Conservation (phyloP, 1,284 basidiomycete genomes). For the Apiotrichum sp. region DNA sequence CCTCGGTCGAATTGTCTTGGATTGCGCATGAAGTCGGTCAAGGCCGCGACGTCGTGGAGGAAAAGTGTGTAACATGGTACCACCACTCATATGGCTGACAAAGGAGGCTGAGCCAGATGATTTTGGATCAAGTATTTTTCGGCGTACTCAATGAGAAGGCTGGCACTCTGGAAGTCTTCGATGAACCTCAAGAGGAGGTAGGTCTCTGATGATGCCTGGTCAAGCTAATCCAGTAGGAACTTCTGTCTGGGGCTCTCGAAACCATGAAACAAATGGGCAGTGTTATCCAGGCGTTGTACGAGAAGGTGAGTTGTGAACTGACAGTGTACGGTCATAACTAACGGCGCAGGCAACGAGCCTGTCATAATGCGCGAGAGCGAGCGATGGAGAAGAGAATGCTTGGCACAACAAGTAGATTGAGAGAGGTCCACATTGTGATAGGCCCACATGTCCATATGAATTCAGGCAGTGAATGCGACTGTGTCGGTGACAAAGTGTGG, state of each 20-base stretch:
- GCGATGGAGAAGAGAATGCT: too few relatives aligned
- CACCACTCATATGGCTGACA: constrained; percentile 1
- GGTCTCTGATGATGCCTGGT: constrained; percentile 25
- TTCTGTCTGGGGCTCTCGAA: constrained; percentile 65
- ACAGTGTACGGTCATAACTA: not conserved
- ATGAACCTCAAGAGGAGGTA: constrained; percentile 75
- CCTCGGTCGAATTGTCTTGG: constrained; percentile 81
- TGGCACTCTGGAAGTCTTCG: constrained; percentile 85
- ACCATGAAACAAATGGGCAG: constrained; percentile 85
- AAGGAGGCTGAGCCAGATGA: constrained; percentile 87
- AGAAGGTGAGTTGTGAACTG: constrained; percentile 56
- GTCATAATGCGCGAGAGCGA: not conserved
- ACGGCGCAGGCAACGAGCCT: constrained; percentile 14
- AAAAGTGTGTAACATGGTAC: constrained; percentile 60
- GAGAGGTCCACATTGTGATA: too few relatives aligned
- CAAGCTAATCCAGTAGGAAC: not conserved
- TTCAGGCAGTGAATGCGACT: too few relatives aligned
- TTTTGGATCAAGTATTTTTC: constrained; percentile 87
- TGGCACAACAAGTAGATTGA: too few relatives aligned
- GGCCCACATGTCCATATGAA: too few relatives aligned
- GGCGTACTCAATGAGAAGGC: constrained; percentile 93
- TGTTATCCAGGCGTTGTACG: constrained; percentile 85
- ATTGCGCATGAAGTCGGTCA: constrained; percentile 86
- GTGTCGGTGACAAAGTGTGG: too few relatives aligned
- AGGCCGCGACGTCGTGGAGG: constrained; percentile 84